Percentiles rank a stretch among this genome's conserved stretches.
Conservation (phyloP, 139 green algal species). For the Edaphochlamys debaryana region DNA sequence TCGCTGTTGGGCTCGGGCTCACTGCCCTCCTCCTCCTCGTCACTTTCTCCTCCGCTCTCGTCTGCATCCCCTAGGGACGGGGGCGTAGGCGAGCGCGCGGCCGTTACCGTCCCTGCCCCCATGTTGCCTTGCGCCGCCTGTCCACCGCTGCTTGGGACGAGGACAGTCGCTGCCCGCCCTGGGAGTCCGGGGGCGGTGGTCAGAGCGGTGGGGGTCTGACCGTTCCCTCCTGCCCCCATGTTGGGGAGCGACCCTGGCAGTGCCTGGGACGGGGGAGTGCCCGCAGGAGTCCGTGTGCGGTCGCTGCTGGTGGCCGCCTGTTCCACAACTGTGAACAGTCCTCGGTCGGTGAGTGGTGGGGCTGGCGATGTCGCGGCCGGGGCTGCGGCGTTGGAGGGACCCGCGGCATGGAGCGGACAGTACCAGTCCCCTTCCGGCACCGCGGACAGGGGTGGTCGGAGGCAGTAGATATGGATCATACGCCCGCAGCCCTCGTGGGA, state of each 20-base stretch:
- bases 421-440: neutral
- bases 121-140: neutral
- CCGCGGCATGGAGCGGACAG: neutral
- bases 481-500: neutral
- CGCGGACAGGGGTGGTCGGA: neutral
- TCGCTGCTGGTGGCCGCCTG: too few relatives aligned
- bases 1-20: too few relatives aligned
- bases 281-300: too few relatives aligned
- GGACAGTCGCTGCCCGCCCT: neutral
- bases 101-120: neutral
- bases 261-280: too few relatives aligned
- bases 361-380: neutral
- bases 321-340: neutral
- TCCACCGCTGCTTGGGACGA: neutral
- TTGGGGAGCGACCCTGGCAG: too few relatives aligned
- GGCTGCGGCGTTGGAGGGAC: neutral
- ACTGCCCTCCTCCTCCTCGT: neutral
- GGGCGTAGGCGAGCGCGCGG: too few relatives aligned
- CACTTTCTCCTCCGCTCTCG: neutral
- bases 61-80: neutral
- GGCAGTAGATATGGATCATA: neutral
- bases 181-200: too few relatives aligned
- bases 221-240: too few relatives aligned
- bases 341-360: too few relatives aligned
- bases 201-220: too few relatives aligned